Evolutionary conservation across 306 rosid species (phyloP).

Genomic region (Citrullus mucosospermus): DNA sequence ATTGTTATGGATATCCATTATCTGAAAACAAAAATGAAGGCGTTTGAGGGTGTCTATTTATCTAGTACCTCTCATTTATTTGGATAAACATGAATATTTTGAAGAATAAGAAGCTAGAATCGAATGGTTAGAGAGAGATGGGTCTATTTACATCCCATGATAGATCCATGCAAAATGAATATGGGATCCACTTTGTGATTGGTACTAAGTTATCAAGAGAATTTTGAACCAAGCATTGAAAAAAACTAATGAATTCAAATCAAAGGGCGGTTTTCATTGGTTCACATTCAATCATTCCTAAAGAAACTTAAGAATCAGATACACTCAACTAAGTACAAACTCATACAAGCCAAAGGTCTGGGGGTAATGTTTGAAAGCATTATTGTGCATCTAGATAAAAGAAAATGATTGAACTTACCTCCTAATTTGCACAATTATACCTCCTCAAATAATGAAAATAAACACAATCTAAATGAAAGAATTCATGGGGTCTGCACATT

Average conservation of each 20-base stretch:
- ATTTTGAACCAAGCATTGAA: background rate
- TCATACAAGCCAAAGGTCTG: background rate
- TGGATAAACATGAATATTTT: no score
- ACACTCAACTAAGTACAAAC: conserved; percentile 2
- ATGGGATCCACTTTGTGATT: background rate
- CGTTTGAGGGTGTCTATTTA: no score
- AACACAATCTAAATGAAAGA: conserved; percentile 11
- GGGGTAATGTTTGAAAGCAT: background rate
- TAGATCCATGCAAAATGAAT: background rate
- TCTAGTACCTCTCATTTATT: no score
- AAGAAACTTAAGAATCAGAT: background rate
- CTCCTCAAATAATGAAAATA: conserved; percentile 1
- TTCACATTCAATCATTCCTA: background rate
- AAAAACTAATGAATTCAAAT: background rate
- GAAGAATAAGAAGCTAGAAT: background rate
- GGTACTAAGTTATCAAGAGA: background rate
- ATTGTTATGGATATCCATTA: no score
- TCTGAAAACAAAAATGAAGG: no score
- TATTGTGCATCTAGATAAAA: background rate
- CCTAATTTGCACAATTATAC: background rate
- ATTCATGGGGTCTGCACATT: conserved; percentile 71
- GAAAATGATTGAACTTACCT: conserved; percentile 3
- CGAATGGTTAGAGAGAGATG: background rate
- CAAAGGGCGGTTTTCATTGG: background rate
- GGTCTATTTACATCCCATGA: no score